Conservation (phyloP, 345 rosid species). For the Atalantia buxifolia region DNA sequence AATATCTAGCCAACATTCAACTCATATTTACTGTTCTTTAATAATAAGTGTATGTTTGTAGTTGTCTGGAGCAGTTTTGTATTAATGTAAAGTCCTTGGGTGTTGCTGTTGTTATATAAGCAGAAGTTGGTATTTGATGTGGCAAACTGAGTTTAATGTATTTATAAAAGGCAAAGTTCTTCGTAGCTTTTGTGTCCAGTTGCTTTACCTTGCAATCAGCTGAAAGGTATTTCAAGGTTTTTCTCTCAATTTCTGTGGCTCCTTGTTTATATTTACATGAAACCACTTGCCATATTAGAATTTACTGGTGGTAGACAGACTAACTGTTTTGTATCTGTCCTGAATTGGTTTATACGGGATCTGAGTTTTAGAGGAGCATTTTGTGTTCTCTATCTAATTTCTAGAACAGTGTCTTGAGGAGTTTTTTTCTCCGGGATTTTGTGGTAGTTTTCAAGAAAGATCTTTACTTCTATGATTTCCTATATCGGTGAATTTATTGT, state of each 20-base stretch:
- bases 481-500: neutral
- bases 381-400: neutral
- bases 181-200: neutral
- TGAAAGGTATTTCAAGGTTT: neutral
- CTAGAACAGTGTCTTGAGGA: neutral
- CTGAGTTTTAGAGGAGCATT: neutral
- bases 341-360: neutral
- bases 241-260: neutral
- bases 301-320: neutral
- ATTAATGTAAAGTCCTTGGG: neutral
- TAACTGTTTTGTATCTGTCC: neutral
- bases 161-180: neutral
- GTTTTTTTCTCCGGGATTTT: neutral
- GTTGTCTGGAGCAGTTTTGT: neutral
- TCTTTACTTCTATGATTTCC: neutral
- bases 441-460: neutral
- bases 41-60: neutral
- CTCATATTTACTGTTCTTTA: neutral
- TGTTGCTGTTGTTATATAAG: neutral
- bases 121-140: neutral
- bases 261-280: neutral
- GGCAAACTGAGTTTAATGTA: neutral
- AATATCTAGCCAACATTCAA: neutral
- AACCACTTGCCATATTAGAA: neutral
- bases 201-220: neutral